Conservation (phyloP, 129 eudicot genomes). For the Flaveria linearis region DNA sequence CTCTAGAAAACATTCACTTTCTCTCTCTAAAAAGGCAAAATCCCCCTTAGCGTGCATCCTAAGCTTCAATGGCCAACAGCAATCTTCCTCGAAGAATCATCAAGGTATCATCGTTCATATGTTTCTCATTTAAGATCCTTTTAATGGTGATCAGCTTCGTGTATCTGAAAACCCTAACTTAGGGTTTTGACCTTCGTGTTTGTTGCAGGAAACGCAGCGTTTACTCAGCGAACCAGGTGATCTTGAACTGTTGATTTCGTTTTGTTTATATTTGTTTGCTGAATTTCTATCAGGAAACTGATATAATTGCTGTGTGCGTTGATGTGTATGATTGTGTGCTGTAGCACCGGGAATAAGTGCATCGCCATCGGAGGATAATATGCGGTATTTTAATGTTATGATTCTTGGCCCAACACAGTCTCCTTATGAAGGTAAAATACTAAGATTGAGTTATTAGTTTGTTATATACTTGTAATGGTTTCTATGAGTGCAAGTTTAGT, state of each 20-base stretch:
- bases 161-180: conserved; percentile 25
- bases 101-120: conserved; percentile 51
- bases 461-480: background rate
- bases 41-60: conserved; percentile 31
- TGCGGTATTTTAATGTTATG: conserved; percentile 95
- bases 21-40: conserved; percentile 18
- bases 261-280: background rate
- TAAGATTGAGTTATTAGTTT: background rate
- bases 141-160: background rate
- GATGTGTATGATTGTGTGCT: conserved; percentile 30
- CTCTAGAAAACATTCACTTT: conserved; percentile 10
- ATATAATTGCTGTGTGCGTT: background rate
- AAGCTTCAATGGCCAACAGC: conserved; percentile 77
- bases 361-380: conserved; percentile 92
- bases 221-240: conserved; percentile 97
- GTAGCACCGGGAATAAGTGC: conserved; percentile 99
- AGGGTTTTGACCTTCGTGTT: conserved; percentile 10
- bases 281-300: background rate
- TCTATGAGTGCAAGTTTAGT: background rate
- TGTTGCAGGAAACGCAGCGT: conserved; percentile 88
- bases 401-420: conserved; percentile 95
- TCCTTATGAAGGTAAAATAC: conserved; percentile 83
- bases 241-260: background rate
- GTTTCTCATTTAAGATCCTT: background rate
- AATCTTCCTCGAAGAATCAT: conserved; percentile 88